Conservation (phyloP, 495 filamentous ascomycete genomes). For the Penicillium atrosanguineum region DNA sequence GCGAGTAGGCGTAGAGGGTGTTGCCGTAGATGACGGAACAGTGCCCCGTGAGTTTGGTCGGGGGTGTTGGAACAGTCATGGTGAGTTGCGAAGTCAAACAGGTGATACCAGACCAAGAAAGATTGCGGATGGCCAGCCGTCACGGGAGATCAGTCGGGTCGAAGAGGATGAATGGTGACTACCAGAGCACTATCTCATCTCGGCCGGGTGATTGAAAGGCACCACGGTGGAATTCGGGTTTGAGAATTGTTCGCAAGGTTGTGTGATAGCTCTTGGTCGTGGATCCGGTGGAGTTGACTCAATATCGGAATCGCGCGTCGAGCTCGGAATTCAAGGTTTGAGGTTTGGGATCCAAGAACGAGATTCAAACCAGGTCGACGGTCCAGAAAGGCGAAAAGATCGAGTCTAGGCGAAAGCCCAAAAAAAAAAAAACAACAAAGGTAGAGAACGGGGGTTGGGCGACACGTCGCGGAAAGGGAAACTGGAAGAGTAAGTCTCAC, state of each 20-base stretch:
- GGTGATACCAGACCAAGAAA: constrained; percentile 33
- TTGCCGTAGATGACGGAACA: constrained; percentile 82
- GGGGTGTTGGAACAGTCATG: constrained; percentile 67
- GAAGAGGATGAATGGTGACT: constrained; percentile 29
- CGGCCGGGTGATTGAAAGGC: constrained; percentile 11
- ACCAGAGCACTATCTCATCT: constrained; percentile 47
- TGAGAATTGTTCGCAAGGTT: neutral
- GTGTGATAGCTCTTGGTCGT: neutral
- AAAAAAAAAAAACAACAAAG: too few relatives aligned
- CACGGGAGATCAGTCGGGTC: constrained; percentile 13
- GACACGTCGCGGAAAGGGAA: constrained; percentile 13
- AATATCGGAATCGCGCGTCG: neutral
- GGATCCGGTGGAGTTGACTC: neutral
- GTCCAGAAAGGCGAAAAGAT: neutral
- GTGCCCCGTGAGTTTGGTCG: constrained; percentile 62
- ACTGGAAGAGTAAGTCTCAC: constrained; percentile 4
- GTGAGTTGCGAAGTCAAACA: constrained; percentile 16
- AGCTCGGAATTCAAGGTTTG: neutral
- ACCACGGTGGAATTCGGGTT: constrained; percentile 7
- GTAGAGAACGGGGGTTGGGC: constrained; percentile 3
- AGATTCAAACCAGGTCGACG: neutral
- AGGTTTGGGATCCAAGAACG: neutral
- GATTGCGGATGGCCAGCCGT: constrained; percentile 32
- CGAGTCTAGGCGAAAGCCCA: neutral
- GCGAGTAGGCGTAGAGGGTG: constrained; percentile 82